Conservation (phyloP, 1,284 basidiomycete species). For the Trichosporon asahii region DNA sequence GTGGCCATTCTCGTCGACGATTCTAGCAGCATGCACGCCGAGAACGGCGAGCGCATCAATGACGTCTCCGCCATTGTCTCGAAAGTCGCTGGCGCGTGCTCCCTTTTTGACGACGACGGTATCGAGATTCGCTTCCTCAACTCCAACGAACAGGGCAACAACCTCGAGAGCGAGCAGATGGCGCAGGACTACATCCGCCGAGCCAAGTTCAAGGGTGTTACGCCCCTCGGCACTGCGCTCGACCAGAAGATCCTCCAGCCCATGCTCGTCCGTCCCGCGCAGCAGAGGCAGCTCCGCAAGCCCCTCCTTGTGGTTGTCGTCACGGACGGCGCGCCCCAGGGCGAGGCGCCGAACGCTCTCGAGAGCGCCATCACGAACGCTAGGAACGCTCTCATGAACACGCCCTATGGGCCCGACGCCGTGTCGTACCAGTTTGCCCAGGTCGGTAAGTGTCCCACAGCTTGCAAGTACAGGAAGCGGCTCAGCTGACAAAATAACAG, state of each 20-base stretch:
- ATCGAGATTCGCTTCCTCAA: conserved; percentile 55
- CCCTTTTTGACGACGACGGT: conserved; percentile 54
- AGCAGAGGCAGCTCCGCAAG: conserved; percentile 48
- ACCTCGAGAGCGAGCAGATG: conserved; percentile 48
- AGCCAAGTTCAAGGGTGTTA: conserved; percentile 43
- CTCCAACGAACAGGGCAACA: conserved; percentile 51
- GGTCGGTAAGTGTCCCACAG: conserved; percentile 21
- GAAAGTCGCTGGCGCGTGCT: conserved; percentile 50
- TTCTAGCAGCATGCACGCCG: conserved; percentile 51
- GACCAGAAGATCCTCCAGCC: conserved; percentile 54
- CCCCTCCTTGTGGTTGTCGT: conserved; percentile 53
- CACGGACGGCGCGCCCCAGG: conserved; percentile 53
- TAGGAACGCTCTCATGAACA: conserved; percentile 31
- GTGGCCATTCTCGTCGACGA: conserved; percentile 52
- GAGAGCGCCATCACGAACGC: conserved; percentile 38
- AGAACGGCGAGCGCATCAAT: conserved; percentile 48
- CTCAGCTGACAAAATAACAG: neutral
- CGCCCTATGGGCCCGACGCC: conserved; percentile 30
- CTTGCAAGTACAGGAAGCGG: no score
- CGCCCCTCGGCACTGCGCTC: conserved; percentile 52
- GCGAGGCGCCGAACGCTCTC: conserved; percentile 34
- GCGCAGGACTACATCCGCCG: conserved; percentile 21
- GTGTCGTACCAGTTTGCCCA: conserved; percentile 26
- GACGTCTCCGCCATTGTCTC: conserved; percentile 52
- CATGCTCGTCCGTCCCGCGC: conserved; percentile 53